These are phyloP conservation scores for Eudorina sp. DNA, from an alignment of 139 green algal species.

Conservation along the genomic window DNA sequence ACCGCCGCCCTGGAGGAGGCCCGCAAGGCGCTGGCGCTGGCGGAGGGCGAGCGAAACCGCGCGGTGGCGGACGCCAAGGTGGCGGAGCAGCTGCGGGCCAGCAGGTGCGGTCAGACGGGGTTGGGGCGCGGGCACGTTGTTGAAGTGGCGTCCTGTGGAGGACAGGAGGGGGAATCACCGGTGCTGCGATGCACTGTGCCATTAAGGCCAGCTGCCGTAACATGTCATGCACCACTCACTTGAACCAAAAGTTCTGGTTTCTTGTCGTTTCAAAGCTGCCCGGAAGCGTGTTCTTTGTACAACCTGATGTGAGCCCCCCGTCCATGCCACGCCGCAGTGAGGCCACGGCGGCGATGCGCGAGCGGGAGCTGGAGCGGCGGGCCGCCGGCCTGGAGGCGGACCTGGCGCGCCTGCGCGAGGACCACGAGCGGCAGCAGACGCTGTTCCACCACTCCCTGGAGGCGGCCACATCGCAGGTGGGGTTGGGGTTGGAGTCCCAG, in stretches of 20 bases:
- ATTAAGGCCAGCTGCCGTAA: too few species aligned
- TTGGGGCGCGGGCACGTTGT: too few species aligned
- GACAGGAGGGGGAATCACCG: too few species aligned
- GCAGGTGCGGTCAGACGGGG: background rate
- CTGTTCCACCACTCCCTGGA: conserved; percentile 51
- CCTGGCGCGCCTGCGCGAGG: conserved; percentile 3
- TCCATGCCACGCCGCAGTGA: conserved; percentile 28
- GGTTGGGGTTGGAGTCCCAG: too few species aligned
- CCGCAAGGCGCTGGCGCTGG: background rate
- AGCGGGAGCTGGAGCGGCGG: background rate
- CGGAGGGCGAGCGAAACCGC: conserved; percentile 35
- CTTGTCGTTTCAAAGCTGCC: too few species aligned
- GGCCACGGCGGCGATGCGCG: background rate
- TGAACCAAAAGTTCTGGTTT: too few species aligned
- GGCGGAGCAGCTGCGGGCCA: conserved; percentile 26
- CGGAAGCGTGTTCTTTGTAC: too few species aligned
- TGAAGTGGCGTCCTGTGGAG: too few species aligned
- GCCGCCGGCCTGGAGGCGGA: conserved; percentile 32
- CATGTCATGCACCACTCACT: too few species aligned
- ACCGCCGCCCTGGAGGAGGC: conserved; percentile 3
- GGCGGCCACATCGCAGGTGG: conserved; percentile 52
- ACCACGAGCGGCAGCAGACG: conserved; percentile 53
- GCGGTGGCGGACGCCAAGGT: conserved; percentile 38
- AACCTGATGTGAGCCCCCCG: too few species aligned
- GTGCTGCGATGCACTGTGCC: too few species aligned